phyloP scores from a whole-genome alignment of 176 grass and related monocot genomes.

The Melocanna baccifera region DNA sequence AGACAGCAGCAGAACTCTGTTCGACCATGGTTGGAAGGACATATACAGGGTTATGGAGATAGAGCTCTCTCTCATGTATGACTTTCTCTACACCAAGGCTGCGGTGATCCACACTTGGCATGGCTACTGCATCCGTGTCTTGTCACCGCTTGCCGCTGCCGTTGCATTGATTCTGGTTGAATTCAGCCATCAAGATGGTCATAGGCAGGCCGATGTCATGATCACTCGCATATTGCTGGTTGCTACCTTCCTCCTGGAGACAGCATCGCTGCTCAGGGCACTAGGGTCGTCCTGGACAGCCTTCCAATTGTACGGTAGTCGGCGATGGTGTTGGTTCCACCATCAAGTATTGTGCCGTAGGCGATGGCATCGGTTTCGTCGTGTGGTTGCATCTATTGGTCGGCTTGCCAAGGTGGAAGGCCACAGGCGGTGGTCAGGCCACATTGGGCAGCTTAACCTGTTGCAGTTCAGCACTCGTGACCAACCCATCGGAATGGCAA shows the following conservation, averaged over 20 bases:
- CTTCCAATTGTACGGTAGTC: neutral
- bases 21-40: too few relatives aligned
- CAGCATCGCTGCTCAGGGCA: neutral
- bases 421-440: neutral
- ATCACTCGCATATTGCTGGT: conserved; percentile 39
- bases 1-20: neutral
- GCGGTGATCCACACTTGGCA: conserved; percentile 13
- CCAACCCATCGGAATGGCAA: neutral
- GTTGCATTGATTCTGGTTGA: neutral
- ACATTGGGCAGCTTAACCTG: conserved; percentile 3
- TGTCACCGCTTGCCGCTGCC: neutral
- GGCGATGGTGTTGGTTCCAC: neutral
- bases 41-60: neutral
- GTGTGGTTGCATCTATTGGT: neutral
- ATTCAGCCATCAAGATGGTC: neutral
- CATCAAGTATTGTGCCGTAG: neutral
- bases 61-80: conserved; percentile 41
- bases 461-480: neutral
- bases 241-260: conserved; percentile 29
- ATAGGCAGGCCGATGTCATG: conserved; percentile 7
- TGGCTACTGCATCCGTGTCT: conserved; percentile 24
- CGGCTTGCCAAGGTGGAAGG: neutral
- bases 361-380: neutral
- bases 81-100: conserved; percentile 57
- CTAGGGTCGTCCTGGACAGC: conserved; percentile 6